These are phyloP conservation scores for Monosporascus ibericus DNA, from an alignment of 2,329 filamentous ascomycete genomes.

Conservation along the genomic window DNA sequence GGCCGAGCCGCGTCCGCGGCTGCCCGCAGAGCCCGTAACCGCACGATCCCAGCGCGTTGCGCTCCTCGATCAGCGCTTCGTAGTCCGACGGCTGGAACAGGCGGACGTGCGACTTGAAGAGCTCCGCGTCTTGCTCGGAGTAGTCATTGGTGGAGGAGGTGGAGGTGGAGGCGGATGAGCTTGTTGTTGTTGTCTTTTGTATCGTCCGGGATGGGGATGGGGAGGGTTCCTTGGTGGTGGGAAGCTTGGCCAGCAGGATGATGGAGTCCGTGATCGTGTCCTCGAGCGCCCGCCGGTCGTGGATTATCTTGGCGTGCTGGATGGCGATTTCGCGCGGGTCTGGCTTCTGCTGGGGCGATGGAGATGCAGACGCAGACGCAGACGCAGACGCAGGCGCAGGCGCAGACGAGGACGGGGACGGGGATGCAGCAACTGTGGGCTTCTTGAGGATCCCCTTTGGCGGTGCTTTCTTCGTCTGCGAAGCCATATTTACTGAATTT, in stretches of 20 bases:
- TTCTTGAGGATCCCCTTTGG: slow-evolving; percentile 59
- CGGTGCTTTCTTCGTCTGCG: slow-evolving; percentile 23
- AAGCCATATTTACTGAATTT: slow-evolving; percentile 35
- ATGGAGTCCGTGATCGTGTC: slow-evolving; percentile 65
- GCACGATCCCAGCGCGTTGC: slow-evolving; percentile 76
- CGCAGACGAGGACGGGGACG: slow-evolving; percentile 29
- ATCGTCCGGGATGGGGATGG: slow-evolving; percentile 4
- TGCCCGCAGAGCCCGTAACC: slow-evolving; percentile 76
- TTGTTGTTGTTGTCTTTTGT: slow-evolving; percentile 3
- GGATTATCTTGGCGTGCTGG: slow-evolving; percentile 75
- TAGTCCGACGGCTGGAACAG: slow-evolving; percentile 85
- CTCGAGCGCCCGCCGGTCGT: slow-evolving; percentile 76
- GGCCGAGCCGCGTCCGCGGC: slow-evolving; percentile 50
- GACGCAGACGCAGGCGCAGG: slow-evolving; percentile 6
- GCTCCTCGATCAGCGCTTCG: slow-evolving; percentile 81
- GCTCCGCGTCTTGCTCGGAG: slow-evolving; percentile 49
- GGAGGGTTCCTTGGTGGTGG: slow-evolving; percentile 28
- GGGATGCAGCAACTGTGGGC: slow-evolving; percentile 30
- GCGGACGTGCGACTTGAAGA: slow-evolving; percentile 61
- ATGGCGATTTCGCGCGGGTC: slow-evolving; percentile 61
- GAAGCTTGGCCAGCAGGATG: slow-evolving; percentile 62
- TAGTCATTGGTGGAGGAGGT: slow-evolving; percentile 28
- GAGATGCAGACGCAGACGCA: slow-evolving; percentile 9
- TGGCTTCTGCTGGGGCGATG: slow-evolving; percentile 30
- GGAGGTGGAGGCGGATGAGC: too few species aligned